Evolutionary conservation across 495 filamentous ascomycete genomes (phyloP).

Genomic region (Aspergillus ostianus): DNA sequence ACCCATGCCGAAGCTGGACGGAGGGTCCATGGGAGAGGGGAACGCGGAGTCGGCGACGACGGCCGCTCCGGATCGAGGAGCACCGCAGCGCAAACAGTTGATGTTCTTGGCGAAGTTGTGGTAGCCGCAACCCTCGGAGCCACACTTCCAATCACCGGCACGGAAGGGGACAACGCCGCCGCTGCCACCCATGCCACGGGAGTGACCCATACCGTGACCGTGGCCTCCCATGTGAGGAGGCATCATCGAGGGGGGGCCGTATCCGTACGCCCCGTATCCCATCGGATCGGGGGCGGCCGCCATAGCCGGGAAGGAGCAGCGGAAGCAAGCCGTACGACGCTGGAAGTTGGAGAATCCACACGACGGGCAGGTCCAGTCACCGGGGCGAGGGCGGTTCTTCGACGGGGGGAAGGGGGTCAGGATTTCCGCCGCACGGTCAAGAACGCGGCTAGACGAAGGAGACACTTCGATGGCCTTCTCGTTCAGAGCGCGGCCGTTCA

Average conservation of each 20-base stretch:
- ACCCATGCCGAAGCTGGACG: constrained; percentile 72
- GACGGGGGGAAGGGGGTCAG: constrained; percentile 95
- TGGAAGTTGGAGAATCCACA: constrained; percentile 87
- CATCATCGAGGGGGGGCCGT: constrained; percentile 77
- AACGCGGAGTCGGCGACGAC: constrained; percentile 93
- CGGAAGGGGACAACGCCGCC: constrained; percentile 94
- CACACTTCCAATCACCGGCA: constrained; percentile 98
- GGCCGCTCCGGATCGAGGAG: constrained; percentile 86
- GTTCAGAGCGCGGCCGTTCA: constrained; percentile 97
- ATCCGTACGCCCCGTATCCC: constrained; percentile 71
- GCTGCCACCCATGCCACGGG: constrained; percentile 69
- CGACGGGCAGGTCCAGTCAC: constrained; percentile 98
- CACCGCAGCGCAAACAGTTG: constrained; percentile 92
- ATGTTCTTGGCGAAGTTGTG: constrained; percentile 99
- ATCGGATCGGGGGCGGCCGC: constrained; percentile 71
- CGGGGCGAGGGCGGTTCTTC: constrained; percentile 95
- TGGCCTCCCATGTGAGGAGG: constrained; percentile 74
- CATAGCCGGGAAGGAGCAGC: constrained; percentile 95
- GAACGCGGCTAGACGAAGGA: constrained; percentile 89
- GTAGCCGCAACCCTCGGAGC: constrained; percentile 95
- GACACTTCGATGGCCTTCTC: constrained; percentile 99
- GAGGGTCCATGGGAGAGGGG: constrained; percentile 84
- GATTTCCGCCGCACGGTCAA: constrained; percentile 92
- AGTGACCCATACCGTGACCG: constrained; percentile 70
- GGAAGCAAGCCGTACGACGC: constrained; percentile 96